Base-by-base conservation (phyloP, 805 yeast genomes). In the Myxozyma mucilagina region DNA sequence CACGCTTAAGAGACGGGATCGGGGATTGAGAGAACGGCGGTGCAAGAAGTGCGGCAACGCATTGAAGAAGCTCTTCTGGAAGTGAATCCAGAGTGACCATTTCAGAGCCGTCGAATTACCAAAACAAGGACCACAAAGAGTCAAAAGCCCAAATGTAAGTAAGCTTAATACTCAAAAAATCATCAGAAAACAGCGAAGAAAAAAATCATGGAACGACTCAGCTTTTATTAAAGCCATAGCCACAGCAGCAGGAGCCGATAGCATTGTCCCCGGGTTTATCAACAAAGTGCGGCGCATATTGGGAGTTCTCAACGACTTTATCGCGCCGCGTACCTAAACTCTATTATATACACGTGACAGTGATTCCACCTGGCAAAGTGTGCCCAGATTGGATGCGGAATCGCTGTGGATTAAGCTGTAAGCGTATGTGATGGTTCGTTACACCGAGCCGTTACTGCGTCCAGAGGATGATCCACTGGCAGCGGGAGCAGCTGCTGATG, bases 11-110 rank as follows among this genome's bases (percentile, higher is more conserved):
- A 47, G 59, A 51, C 56, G 54, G 39, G 7, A 48, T 31, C 44
- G 56, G 32, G 9, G 45, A 9, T 8, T 57, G 45, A 16, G 56
- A 36, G 47, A 60, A 51, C 50, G 59, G 47, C 14, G 60, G 65
- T 2, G 54, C 60, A 11, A 61, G 49, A 20, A 16, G 16, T 31
- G 39, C 53, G 10, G 53, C 54, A 13, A 61, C 49, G n/a, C 44
- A 39, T 52, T 59, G 60, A 24, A 61, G 52, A 9, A 61, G 20
- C 52, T 61, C 65, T 18, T 61, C 65, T 16, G 65, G 65, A n/a
- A 61, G 44, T 4, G 52, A 24, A 42, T 61, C 62, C 9, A 61
- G 31, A 45, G 10, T 53, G 38, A 24, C 45, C 45, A 34, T 41
- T 42, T 18, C 20, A 14, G n/a, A 29, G 20, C 8, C 14, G 47